Evolutionary conservation across 768 basidiomycete species (phyloP).

Genomic region (Dioszegia hungarica): DNA sequence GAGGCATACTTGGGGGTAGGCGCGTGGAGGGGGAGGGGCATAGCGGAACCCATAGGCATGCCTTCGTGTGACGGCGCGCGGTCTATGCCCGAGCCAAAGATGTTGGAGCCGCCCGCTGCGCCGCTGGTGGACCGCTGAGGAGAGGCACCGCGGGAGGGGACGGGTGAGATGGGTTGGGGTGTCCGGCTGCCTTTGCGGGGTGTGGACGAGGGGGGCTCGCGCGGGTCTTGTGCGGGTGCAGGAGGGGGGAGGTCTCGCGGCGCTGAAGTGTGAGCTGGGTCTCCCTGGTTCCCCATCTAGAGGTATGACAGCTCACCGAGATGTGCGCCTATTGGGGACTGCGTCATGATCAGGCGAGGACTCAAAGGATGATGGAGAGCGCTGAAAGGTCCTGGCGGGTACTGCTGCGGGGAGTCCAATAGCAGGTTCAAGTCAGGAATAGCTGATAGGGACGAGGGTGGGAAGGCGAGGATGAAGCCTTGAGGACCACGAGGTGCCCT

Average conservation of each 20-base stretch:
- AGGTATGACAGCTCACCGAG: slow-evolving; percentile 38
- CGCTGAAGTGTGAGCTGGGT: slow-evolving; percentile 19
- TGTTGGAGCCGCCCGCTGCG: slow-evolving; percentile 11
- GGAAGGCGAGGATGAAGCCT: too few relatives aligned
- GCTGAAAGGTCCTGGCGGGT: too few relatives aligned
- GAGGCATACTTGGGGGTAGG: neutral
- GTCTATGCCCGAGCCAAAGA: slow-evolving; percentile 4
- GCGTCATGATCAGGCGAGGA: slow-evolving; percentile 15
- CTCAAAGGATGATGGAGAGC: too few relatives aligned
- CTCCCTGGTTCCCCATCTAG: too few relatives aligned
- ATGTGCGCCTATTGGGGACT: slow-evolving; percentile 29
- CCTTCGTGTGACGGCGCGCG: neutral
- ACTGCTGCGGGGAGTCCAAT: too few relatives aligned
- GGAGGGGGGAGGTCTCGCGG: slow-evolving; percentile 39
- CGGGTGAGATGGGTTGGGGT: slow-evolving; percentile 29
- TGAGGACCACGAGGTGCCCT: too few relatives aligned
- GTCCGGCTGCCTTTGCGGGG: slow-evolving; percentile 24
- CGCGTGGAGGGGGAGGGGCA: neutral
- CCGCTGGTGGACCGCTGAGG: neutral
- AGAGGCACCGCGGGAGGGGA: slow-evolving; percentile 2
- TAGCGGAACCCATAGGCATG: too few relatives aligned
- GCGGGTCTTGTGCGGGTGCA: slow-evolving; percentile 36
- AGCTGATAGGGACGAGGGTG: too few relatives aligned
- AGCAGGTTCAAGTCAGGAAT: too few relatives aligned
- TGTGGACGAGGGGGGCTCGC: slow-evolving; percentile 34